Evolutionary conservation across 2,329 filamentous ascomycete genomes (phyloP).

Genomic region (Hymenoscyphus infarciens): DNA sequence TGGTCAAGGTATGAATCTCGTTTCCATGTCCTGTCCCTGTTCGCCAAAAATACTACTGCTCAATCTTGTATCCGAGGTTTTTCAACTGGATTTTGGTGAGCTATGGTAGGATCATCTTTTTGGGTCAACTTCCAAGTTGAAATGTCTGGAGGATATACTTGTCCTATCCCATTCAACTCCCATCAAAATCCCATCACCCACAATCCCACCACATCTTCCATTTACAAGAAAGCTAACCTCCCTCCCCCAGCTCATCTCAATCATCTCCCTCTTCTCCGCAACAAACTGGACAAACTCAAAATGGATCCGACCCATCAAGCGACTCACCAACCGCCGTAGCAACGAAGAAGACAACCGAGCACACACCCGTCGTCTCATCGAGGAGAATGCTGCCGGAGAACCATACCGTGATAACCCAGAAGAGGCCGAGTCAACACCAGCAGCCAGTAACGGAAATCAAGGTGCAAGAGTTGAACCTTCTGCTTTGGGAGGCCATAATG

Average conservation of each 20-base stretch:
- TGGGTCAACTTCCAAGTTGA: too few relatives aligned
- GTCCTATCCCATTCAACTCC: not conserved
- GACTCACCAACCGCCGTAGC: conserved; percentile 13
- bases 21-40: not conserved
- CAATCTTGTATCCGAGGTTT: too few relatives aligned
- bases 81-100: too few relatives aligned
- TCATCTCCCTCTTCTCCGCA: conserved; percentile 30
- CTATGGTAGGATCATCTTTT: too few relatives aligned
- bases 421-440: not conserved
- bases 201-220: not conserved
- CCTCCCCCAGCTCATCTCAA: conserved; percentile 21
- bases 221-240: not conserved
- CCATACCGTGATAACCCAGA: conserved; percentile 27
- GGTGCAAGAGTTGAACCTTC: conserved; percentile 30
- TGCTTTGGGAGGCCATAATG: conserved; percentile 20
- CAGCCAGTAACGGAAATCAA: conserved; percentile 11
- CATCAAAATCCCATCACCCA: not conserved
- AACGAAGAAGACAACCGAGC: conserved; percentile 26
- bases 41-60: not conserved
- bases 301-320: conserved; percentile 22
- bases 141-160: too few relatives aligned
- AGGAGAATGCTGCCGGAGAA: conserved; percentile 22
- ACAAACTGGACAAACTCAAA: conserved; percentile 24
- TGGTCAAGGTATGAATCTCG: conserved; percentile 50
- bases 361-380: conserved; percentile 27